These are phyloP conservation scores for Gossypium gossypioides DNA, from an alignment of 441 rosid genomes.

Conservation along the genomic window DNA sequence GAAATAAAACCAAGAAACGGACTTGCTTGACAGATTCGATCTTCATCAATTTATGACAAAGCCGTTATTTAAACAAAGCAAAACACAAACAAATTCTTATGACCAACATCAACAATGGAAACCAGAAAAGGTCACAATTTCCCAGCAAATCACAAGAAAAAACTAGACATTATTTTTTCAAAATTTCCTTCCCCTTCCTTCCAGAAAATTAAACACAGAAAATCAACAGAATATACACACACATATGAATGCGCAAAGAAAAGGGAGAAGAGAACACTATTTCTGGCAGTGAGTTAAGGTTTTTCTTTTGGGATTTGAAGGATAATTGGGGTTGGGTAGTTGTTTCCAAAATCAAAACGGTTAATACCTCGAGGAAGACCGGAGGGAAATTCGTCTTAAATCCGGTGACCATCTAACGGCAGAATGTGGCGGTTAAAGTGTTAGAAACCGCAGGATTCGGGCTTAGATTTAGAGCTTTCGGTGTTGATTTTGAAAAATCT, in stretches of 20 bases:
- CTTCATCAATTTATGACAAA: not conserved
- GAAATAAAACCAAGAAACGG: not conserved
- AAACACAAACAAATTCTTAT: not conserved
- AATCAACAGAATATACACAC: not conserved
- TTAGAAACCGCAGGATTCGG: not conserved
- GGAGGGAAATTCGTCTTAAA: not conserved
- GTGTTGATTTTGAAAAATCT: not conserved
- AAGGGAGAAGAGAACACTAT: not conserved
- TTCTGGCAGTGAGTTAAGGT: not conserved
- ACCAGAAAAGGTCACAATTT: not conserved
- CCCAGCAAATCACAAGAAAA: not conserved
- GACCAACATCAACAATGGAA: not conserved
- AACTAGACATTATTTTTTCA: not conserved
- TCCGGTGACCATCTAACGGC: conserved; percentile 4
- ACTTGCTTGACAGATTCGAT: not conserved
- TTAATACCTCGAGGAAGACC: not conserved
- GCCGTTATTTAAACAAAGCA: not conserved
- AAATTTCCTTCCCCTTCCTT: not conserved
- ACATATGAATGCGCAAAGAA: not conserved
- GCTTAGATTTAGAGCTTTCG: not conserved
- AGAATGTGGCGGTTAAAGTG: not conserved
- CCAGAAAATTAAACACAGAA: not conserved
- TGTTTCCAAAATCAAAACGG: not conserved
- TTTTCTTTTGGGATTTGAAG: not conserved
- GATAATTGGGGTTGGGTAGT: not conserved